Evolutionary conservation across 192 early-diverging fungal species (phyloP).

Genomic region (Backusella westeae): DNA sequence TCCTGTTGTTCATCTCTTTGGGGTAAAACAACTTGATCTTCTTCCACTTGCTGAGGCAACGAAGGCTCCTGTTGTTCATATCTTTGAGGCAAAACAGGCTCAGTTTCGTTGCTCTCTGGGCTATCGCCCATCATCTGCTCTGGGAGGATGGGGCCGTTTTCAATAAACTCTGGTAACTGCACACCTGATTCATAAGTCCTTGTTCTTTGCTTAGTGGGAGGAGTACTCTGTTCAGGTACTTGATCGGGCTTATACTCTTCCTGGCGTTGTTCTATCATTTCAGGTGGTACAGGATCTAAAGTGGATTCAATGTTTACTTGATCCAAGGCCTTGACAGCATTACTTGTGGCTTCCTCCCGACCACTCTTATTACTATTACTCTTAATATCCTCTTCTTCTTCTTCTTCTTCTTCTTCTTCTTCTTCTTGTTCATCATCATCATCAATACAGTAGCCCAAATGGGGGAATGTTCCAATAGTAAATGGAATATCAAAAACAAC

Average conservation of each 20-base stretch:
- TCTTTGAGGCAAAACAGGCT: background rate
- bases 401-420: background rate
- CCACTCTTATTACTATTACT: background rate
- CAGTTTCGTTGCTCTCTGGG: background rate
- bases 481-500: conserved; percentile 2
- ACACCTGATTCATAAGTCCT: background rate
- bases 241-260: background rate
- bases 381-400: background rate
- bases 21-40: too few relatives aligned
- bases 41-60: background rate
- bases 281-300: background rate
- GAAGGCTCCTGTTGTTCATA: background rate
- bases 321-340: background rate
- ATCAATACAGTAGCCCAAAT: background rate
- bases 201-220: background rate
- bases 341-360: background rate
- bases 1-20: too few relatives aligned
- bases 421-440: background rate
- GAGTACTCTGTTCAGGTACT: background rate
- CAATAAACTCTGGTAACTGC: background rate
- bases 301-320: background rate
- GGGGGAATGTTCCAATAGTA: background rate
- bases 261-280: background rate
- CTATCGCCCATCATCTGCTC: background rate
- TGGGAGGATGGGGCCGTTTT: background rate